These are phyloP conservation scores for Prunus campanulata DNA, from an alignment of 306 rosid species.

Conservation along the genomic window DNA sequence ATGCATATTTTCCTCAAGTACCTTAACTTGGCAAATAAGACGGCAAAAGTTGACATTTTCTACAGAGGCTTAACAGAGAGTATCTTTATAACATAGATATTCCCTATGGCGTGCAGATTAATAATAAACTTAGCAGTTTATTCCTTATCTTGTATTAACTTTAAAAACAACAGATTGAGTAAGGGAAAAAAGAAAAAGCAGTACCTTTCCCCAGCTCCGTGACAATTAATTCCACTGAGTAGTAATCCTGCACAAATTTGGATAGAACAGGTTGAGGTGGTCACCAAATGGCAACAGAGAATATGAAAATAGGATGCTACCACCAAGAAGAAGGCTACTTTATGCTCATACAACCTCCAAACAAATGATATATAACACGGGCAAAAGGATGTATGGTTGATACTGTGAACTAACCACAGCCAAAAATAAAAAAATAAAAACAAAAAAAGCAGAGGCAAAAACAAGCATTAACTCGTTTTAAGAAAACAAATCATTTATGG, in stretches of 20 bases:
- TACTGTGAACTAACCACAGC: neutral
- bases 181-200: neutral
- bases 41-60: too few species aligned
- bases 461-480: neutral
- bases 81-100: neutral
- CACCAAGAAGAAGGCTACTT: neutral
- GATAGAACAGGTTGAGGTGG: conserved; percentile 25
- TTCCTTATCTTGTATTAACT: neutral
- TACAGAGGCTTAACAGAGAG: neutral
- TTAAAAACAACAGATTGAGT: neutral
- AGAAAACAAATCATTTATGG: neutral
- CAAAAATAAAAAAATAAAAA: too few species aligned
- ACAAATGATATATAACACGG: neutral
- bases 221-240: conserved; percentile 61
- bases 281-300: conserved; percentile 8
- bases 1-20: neutral
- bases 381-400: neutral
- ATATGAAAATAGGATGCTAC: neutral
- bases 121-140: neutral
- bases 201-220: conserved; percentile 88
- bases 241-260: conserved; percentile 59
- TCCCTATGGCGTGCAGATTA: neutral
- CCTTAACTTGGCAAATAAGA: neutral
- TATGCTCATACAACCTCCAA: neutral
- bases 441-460: too few species aligned